A percentile compares a stretch with the other conserved stretches of the same genome.
These are phyloP conservation scores for Aspergillus felis DNA, from an alignment of 2,329 filamentous ascomycete species.

Conservation along the genomic window DNA sequence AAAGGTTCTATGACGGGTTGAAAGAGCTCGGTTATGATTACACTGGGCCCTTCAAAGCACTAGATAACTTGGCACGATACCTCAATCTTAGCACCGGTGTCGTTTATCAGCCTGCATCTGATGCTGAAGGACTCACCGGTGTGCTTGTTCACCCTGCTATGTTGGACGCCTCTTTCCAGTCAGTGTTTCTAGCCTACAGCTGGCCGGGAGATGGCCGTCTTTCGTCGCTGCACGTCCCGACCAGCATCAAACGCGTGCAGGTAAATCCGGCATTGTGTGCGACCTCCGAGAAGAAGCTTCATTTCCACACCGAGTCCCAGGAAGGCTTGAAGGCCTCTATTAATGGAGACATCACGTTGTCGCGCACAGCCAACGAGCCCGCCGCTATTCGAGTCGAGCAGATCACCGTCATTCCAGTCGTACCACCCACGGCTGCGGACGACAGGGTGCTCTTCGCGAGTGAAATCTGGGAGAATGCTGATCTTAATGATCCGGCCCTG, in stretches of 20 bases:
- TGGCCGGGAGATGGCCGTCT: slow-evolving; percentile 9
- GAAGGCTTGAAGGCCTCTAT: neutral
- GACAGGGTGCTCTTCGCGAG: slow-evolving; percentile 1
- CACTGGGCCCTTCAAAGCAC: neutral
- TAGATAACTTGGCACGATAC: slow-evolving; percentile 1
- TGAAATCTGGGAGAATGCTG: neutral
- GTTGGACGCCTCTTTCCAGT: slow-evolving; percentile 23
- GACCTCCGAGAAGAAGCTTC: neutral
- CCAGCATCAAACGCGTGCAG: neutral
- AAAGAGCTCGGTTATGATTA: slow-evolving; percentile 1
- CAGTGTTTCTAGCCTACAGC: slow-evolving; percentile 21
- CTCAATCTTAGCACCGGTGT: slow-evolving; percentile 1
- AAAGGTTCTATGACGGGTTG: slow-evolving; percentile 2
- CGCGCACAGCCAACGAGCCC: neutral
- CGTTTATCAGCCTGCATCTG: neutral
- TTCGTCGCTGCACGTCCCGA: slow-evolving; percentile 5
- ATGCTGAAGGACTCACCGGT: too few species aligned
- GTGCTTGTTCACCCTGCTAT: slow-evolving; percentile 11
- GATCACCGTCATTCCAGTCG: slow-evolving; percentile 1
- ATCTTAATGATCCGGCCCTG: too few species aligned
- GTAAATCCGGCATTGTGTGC: slow-evolving; percentile 1
- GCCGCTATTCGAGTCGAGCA: slow-evolving; percentile 3
- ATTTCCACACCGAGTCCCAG: neutral
- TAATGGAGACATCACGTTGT: neutral
- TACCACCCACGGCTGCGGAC: neutral